Evolutionary conservation across 1,284 basidiomycete genomes (phyloP).

Genomic region (Bothia castanella): DNA sequence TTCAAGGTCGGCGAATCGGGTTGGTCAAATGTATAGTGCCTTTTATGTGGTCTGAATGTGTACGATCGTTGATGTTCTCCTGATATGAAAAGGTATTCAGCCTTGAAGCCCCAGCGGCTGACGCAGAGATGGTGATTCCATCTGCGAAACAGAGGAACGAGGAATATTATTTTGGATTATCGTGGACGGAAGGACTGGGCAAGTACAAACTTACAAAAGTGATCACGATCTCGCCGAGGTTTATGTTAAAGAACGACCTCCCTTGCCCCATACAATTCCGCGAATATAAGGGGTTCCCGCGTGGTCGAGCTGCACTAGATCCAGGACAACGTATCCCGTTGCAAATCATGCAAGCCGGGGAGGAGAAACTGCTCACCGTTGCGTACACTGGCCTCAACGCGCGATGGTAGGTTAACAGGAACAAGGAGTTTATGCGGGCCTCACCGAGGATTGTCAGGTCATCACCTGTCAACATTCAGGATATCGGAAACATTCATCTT

Average conservation of each 20-base stretch:
- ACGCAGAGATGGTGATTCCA: slow-evolving; percentile 78
- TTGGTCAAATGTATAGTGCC: slow-evolving; percentile 76
- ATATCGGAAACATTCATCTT: slow-evolving; percentile 85
- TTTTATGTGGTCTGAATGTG: background rate
- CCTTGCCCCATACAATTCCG: slow-evolving; percentile 72
- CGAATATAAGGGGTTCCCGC: slow-evolving; percentile 75
- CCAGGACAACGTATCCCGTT: slow-evolving; percentile 72
- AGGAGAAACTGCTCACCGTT: slow-evolving; percentile 75
- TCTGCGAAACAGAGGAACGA: slow-evolving; percentile 67
- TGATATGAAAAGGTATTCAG: slow-evolving; percentile 58
- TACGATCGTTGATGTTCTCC: slow-evolving; percentile 5
- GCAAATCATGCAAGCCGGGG: slow-evolving; percentile 63
- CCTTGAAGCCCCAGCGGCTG: slow-evolving; percentile 89
- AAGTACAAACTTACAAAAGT: slow-evolving; percentile 98
- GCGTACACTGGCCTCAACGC: slow-evolving; percentile 83
- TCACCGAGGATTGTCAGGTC: slow-evolving; percentile 57
- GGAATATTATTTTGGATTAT: slow-evolving; percentile 85
- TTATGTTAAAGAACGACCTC: slow-evolving; percentile 85
- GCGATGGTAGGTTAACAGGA: slow-evolving; percentile 59
- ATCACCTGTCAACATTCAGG: slow-evolving; percentile 87
- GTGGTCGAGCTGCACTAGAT: slow-evolving; percentile 63
- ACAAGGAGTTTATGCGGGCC: background rate
- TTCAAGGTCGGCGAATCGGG: slow-evolving; percentile 83
- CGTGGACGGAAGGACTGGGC: slow-evolving; percentile 90
- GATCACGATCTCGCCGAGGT: slow-evolving; percentile 88